Base-by-base conservation (phyloP, 108 stramenopile genomes). In the Skeletonema costatum region DNA sequence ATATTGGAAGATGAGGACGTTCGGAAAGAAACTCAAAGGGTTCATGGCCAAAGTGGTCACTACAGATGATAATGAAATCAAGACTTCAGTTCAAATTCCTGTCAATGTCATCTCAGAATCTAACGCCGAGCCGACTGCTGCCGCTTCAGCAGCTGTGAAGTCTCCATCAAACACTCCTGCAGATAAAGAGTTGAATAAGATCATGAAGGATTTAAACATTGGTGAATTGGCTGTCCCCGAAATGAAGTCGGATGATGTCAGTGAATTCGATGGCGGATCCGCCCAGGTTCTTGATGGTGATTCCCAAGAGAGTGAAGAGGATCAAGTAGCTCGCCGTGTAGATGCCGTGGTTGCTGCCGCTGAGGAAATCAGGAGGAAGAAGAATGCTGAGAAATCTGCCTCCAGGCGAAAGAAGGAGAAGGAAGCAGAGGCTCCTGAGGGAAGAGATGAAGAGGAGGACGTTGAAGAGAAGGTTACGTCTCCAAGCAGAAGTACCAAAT, bases 281-380 rank as follows among this genome's bases (percentile, higher is more conserved):
- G 53, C 53, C 25, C 53, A 19, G 25, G 53, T 56, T 25, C 6
- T 56, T 56, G 25, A 25, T 4, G 53, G 53, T 29, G 25, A 56
- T 56, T 7, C 53, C 53, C 5, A 25, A 29, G 53, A 56, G 21
- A 56, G 53, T 25, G 53, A 56, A 25, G 53, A 56, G 5, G 53
- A 56, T 7, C 17, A 50, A 50, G 53, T 56, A 56, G 53, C 25
- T n/a, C 53, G 25, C 9, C 53, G 53, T 25, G 53, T 56, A 56
- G 53, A 56, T 56, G 53, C 25, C 0, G 53, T 56, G 9, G 21
- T 56, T 56, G 53, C 53, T 56, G 53, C 53, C 19, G 53, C 53
- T 56, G 53, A 56, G 7, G 53, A 56, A 56, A 56, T 56, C 9
- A 56, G 53, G 53, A 56, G 7, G 53, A 56, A 56, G 53, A 56